phyloP scores from a whole-genome alignment of 169 alveolate species.

The Plasmodium gallinaceum region DNA sequence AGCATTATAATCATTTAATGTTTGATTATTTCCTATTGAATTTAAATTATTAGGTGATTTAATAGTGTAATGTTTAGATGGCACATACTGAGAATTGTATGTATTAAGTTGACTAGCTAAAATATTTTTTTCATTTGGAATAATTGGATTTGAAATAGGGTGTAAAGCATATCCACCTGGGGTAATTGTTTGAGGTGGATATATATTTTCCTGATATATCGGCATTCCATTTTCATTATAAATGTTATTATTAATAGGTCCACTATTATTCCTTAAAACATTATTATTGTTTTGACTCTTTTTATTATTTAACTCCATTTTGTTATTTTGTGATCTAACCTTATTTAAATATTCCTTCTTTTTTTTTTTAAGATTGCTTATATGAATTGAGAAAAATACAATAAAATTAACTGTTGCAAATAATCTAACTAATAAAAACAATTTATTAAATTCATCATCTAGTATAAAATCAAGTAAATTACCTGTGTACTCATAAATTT shows the following conservation, averaged over 20 bases:
- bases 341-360: constrained; percentile 1
- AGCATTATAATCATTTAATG: not conserved
- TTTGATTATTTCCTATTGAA: not conserved
- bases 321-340: not conserved
- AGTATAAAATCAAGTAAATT: not conserved
- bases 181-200: not conserved
- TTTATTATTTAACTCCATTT: not conserved
- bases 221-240: not conserved
- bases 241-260: not conserved
- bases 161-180: constrained; percentile 37
- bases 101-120: not conserved
- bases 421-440: constrained; percentile 45
- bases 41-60: not conserved
- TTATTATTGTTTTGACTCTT: not conserved
- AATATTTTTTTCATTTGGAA: constrained; percentile 12
- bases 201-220: not conserved
- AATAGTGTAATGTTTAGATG: constrained; percentile 35
- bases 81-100: not conserved
- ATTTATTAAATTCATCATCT: constrained; percentile 28
- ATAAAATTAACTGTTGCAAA: constrained; percentile 23
- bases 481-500: constrained; percentile 29
- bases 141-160: constrained; percentile 35
- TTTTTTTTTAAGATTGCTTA: constrained; percentile 18
- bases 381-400: constrained; percentile 17
- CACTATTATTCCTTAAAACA: not conserved